Base-by-base conservation (phyloP, 805 yeast genomes). In the Scheffersomyces lignosus region DNA sequence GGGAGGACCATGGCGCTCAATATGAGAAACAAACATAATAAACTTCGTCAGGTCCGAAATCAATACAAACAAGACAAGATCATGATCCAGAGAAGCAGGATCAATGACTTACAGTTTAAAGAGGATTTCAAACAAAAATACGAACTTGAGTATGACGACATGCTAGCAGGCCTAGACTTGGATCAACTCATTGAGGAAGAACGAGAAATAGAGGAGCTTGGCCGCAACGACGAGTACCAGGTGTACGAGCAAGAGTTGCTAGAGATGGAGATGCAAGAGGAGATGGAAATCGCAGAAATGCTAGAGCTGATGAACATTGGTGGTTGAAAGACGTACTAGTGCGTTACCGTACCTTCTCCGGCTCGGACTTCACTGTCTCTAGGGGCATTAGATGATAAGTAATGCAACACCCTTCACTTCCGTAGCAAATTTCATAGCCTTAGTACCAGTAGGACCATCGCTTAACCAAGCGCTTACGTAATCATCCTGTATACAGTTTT, bases 131-230 rank as follows among this genome's bases (percentile, higher is more conserved):
- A 23, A 4, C 17, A 18, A n/a, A 18, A 43, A 25, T 43, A 43
- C 28, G 39, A 41, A 5, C 28, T 36, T 9, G 44, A 47, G 16
- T 24, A 34, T 25, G 29, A 42, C 14, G 25, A 26, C n/a, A 29
- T 38, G n/a, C 44, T 42, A 3, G 32, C 44, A 6, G 58, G 52
- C 20, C 35, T 47, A 10, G 57, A 44, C 28, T 29, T 44, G 27
- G 41, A 58, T 24, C 47, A 45, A 31, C 41, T 57, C 25, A 44
- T 58, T 6, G 57, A 57, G 8, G 62, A 56, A 16, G 58, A 60
- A 31, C 38, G 42, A 9, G 40, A 36, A 31, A 38, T 29, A 6
- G 36, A 34, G 16, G 32, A 29, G 9, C 34, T 23, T 18, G 47
- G 39, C 12, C 34, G 43, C 27, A 34, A 41, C 33, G 45, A 41